These are phyloP conservation scores for Penicillium sp. DNA, from an alignment of 2,329 filamentous ascomycete genomes.

Conservation along the genomic window DNA sequence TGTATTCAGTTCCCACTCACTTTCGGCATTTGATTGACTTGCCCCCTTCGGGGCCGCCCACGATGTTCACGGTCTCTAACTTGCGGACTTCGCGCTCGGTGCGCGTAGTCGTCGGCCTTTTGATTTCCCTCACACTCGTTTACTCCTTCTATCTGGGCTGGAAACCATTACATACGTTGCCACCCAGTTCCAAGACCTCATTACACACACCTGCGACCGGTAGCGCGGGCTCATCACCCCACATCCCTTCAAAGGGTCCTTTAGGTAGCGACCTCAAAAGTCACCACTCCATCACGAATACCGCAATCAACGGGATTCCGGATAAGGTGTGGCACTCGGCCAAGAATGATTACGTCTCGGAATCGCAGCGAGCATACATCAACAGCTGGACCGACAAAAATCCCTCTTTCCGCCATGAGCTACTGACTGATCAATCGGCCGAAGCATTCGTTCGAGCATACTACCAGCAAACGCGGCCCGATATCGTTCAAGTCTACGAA, in stretches of 20 bases:
- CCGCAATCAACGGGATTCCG: slow-evolving; percentile 5
- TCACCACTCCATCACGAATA: background rate
- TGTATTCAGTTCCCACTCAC: background rate
- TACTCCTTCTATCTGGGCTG: background rate
- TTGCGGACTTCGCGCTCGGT: background rate
- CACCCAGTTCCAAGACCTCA: background rate
- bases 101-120: background rate
- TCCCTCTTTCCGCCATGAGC: slow-evolving; percentile 19
- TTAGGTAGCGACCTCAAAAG: background rate
- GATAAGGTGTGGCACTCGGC: slow-evolving; percentile 24
- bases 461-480: slow-evolving; percentile 32
- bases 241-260: background rate
- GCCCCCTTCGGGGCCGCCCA: background rate
- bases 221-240: background rate
- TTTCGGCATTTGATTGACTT: background rate
- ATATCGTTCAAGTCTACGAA: slow-evolving; percentile 39
- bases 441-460: slow-evolving; percentile 33
- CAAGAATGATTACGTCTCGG: slow-evolving; percentile 21
- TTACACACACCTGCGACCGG: background rate
- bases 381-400: slow-evolving; percentile 30
- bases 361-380: slow-evolving; percentile 16
- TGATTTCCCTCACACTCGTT: background rate
- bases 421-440: slow-evolving; percentile 32
- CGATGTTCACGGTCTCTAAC: background rate
- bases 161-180: background rate